Evolutionary conservation across 257 asterid species (phyloP), one percentile per base, ranked within the genome.

Genomic region (Ligustrum vulgare): DNA sequence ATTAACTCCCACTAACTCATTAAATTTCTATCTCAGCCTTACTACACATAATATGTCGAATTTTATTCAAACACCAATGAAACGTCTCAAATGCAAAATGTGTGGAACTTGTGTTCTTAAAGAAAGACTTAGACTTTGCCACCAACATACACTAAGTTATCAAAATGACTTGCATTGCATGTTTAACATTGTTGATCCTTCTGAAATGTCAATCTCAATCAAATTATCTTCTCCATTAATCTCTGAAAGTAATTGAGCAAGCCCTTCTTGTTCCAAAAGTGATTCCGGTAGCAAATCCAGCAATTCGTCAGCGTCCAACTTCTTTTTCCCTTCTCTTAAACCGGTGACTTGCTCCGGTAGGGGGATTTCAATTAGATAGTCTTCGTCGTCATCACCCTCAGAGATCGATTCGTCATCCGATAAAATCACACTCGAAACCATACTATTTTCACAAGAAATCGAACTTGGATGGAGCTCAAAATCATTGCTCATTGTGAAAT

Each of bases 171-270:
- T 39, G 45, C 45, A 39, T 39, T 39, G 45, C 45, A 39, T 39
- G 67, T 31, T 60, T 25, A 60, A 60, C 33, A 60, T 60, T 34
- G 23, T 60, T 23, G 34, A 60, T 22, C 67, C 67, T 23, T 9
- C 67, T 22, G 67, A 60, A 60, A 60, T 23, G 34, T 60, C 67
- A 39, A 39, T 10, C 45, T 39, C 67, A 22, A 60, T 60, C 67
- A 60, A 60, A 60, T 60, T 60, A 60, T 60, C 32, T 22, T 22
- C 34, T 16, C 16, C 67, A 8, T 60, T 60, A 60, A 60, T 60
- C 12, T 60, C 67, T 60, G 67, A 60, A 23, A 60, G 67, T 22
- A 60, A 10, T 22, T 60, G 67, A 60, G 67, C 67, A 60, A 60
- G 15, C 67, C 67, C 45, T 39, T 39, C 45, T 23, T 60, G 33